These are phyloP conservation scores for Chytriomyces confervae DNA, from an alignment of 192 early-diverging fungal species.

Conservation along the genomic window DNA sequence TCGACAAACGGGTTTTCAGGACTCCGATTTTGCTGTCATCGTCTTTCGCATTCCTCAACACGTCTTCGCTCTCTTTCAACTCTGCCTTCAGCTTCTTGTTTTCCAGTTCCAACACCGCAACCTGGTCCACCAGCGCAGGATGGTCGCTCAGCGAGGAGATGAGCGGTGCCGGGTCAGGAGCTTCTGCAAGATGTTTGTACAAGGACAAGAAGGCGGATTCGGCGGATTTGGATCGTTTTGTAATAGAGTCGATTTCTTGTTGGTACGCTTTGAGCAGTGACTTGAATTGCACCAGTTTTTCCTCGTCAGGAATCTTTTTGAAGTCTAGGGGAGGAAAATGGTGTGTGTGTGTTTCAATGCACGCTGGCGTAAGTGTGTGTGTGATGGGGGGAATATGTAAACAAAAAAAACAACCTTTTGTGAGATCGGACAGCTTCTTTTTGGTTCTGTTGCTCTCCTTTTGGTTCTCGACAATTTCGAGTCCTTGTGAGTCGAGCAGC, in stretches of 20 bases:
- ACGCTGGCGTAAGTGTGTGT: not conserved
- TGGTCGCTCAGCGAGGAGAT: slow-evolving; percentile 61
- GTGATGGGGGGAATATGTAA: not conserved
- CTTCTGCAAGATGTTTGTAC: slow-evolving; percentile 80
- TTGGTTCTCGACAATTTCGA: slow-evolving; percentile 85
- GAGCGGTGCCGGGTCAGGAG: slow-evolving; percentile 81
- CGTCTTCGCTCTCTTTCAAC: slow-evolving; percentile 52
- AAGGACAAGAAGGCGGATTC: slow-evolving; percentile 81
- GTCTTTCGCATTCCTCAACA: slow-evolving; percentile 42
- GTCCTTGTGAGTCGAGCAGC: slow-evolving; percentile 75
- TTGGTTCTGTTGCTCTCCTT: slow-evolving; percentile 75
- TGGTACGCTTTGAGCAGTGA: slow-evolving; percentile 82
- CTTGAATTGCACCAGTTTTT: slow-evolving; percentile 81
- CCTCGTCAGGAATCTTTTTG: slow-evolving; percentile 75
- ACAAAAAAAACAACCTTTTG: slow-evolving; percentile 66
- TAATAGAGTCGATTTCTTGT: slow-evolving; percentile 88
- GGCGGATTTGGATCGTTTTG: slow-evolving; percentile 81
- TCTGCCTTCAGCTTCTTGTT: slow-evolving; percentile 62
- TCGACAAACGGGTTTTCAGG: slow-evolving; percentile 60
- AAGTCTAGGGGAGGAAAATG: slow-evolving; percentile 64
- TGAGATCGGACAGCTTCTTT: slow-evolving; percentile 85
- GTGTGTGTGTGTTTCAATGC: not conserved
- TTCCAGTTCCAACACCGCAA: slow-evolving; percentile 55
- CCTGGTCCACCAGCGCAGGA: slow-evolving; percentile 45
- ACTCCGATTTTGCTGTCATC: slow-evolving; percentile 56